These are phyloP conservation scores for Biscogniauxia mediterranea DNA, from an alignment of 2,329 filamentous ascomycete genomes.

Conservation along the genomic window DNA sequence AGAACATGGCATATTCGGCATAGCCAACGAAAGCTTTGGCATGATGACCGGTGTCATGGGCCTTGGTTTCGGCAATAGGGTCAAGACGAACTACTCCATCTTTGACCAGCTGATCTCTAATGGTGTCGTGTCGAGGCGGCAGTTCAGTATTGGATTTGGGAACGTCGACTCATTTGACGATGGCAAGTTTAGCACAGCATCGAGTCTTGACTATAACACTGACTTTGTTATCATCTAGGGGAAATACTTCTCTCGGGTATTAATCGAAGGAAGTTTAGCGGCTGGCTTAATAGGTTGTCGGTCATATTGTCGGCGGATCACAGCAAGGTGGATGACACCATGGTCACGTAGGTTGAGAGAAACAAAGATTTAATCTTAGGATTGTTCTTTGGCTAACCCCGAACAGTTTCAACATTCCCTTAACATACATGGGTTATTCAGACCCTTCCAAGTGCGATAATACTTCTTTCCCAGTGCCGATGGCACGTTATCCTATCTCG, in stretches of 20 bases:
- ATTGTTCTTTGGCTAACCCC: neutral
- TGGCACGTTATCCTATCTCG: constrained; percentile 5
- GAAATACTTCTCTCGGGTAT: constrained; percentile 21
- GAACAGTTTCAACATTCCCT: constrained; percentile 13
- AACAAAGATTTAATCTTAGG: constrained; percentile 1
- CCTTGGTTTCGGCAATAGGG: constrained; percentile 16
- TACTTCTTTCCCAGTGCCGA: neutral
- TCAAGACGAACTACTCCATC: constrained; percentile 4
- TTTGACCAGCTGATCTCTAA: constrained; percentile 12
- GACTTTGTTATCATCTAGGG: constrained; percentile 1
- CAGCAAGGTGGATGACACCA: neutral
- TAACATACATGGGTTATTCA: constrained; percentile 13
- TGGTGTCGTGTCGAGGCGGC: constrained; percentile 11
- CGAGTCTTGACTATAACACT: neutral
- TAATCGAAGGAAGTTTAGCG: constrained; percentile 18
- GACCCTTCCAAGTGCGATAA: constrained; percentile 12
- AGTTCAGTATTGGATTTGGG: constrained; percentile 22
- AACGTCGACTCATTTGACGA: constrained; percentile 3
- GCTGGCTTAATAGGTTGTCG: constrained; percentile 10
- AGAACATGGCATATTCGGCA: constrained; percentile 1
- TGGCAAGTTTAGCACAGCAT: neutral
- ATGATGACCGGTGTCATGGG: constrained; percentile 16
- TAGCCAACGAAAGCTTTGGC: constrained; percentile 16
- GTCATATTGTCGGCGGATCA: neutral
- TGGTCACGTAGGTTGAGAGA: constrained; percentile 9